Evolutionary conservation across 2,329 filamentous ascomycete species (phyloP).

Genomic region (Hypoxylon sp.): DNA sequence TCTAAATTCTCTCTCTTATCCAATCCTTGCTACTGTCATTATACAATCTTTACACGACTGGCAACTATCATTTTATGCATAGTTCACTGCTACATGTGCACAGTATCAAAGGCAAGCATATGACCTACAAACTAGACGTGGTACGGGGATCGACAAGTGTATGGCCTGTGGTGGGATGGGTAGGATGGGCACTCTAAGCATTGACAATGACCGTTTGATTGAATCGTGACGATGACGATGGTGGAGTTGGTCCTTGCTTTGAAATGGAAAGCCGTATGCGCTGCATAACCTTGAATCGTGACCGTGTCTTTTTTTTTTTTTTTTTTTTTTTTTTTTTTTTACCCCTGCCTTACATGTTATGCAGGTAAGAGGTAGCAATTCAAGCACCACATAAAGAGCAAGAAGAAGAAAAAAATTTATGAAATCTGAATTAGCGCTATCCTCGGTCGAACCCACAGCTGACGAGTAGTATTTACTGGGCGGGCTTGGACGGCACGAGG

Average conservation of each 20-base stretch:
- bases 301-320: too few species aligned
- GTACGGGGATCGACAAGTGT: slow-evolving; percentile 28
- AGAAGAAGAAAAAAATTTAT: slow-evolving; percentile 12
- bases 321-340: too few species aligned
- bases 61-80: background rate
- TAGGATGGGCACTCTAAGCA: slow-evolving; percentile 23
- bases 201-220: slow-evolving; percentile 28
- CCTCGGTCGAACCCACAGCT: slow-evolving; percentile 29
- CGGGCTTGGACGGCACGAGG: slow-evolving; percentile 18
- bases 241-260: slow-evolving; percentile 32
- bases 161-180: slow-evolving; percentile 22
- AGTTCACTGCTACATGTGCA: slow-evolving; percentile 22
- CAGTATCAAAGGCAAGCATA: slow-evolving; percentile 21
- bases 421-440: slow-evolving; percentile 31
- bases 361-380: too few species aligned
- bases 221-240: slow-evolving; percentile 36
- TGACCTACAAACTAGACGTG: slow-evolving; percentile 29
- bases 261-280: slow-evolving; percentile 26
- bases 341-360: background rate
- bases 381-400: too few species aligned
- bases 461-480: slow-evolving; percentile 16
- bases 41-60: slow-evolving; percentile 18
- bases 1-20: too few species aligned
- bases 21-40: slow-evolving; percentile 18
- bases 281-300: slow-evolving; percentile 27